Base-by-base conservation (phyloP, 2,329 filamentous ascomycete species). In the Didymella sp. region DNA sequence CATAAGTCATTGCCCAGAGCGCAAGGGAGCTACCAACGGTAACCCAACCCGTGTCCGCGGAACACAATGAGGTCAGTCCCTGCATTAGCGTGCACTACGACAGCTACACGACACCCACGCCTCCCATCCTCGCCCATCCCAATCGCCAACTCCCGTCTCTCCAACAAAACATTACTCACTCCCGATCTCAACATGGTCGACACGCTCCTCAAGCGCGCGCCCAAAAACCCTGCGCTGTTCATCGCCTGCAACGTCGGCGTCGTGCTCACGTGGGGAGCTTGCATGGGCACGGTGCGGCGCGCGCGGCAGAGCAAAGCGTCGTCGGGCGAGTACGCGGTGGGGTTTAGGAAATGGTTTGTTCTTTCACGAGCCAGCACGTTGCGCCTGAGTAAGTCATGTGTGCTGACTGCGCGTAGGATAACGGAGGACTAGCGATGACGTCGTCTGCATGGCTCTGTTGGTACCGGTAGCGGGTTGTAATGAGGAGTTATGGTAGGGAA, bases 181-280 rank as follows among this genome's bases (percentile, higher is more conserved):
- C n/a, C n/a, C n/a, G n/a, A n/a, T n/a, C n/a, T n/a, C 19, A 19
- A 6, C 15, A 57, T 57, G 54, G 54, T 57, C 8, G 54, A 57
- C 25, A 31, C 21, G 3, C 43, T 52, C 6, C 48, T 57, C 38
- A 51, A 57, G 30, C 54, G 48, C 48, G 48, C 30, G n/a, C 54
- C 54, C 6, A 51, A 51, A 24, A 52, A 57, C 31, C 31, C 54
- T 0, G 54, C 54, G 43, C 48, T 52, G 3, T 52, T 57, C 38
- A 48, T 57, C n/a, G 48, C 35, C 4, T 44, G 37, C 43, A 57
- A 57, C 44, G 43, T 57, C 25, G 28, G 43, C 9, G 54, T 57
- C 12, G 44, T 49, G 31, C 43, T 57, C 22, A 11, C 54, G 15
- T 57, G 54, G 54, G 54, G 48, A 19, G 48, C 54, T 2, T 47